Evolutionary conservation across 2,329 filamentous ascomycete species (phyloP), one percentile per base, ranked within the genome.

Genomic region (Penicillium italicum): DNA sequence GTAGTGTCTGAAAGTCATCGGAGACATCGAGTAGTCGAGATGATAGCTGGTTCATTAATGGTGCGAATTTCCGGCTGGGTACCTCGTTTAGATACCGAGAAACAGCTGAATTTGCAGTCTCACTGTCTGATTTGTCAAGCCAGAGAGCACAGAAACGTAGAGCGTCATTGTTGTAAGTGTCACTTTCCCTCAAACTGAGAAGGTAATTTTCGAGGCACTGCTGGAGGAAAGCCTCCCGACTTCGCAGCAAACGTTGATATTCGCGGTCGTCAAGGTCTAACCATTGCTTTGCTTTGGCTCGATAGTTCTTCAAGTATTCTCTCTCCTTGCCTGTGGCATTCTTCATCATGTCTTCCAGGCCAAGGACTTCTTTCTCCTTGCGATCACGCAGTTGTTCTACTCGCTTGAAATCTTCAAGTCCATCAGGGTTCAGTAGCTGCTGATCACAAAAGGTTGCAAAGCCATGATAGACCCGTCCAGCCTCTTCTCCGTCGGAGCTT

Each of bases 401-500:
- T 43, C 94, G 86, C 30, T 85, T 84, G 57, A 96, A 84, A 66
- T 99, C 94, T 70, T 96, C 91, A 1, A 92, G 77, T 33, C 87
- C 85, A 64, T 96, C 91, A 0, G 88, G 83, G 67, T 93, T 93
- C 66, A 96, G 89, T 10, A 99, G 79, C 70, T 99, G 94, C 66
- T 91, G 86, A 70, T 99, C 93, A 67, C 95, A 99, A 70, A 99
- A 99, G 49, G 86, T 83, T 26, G 95, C 94, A 72, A 97, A 97
- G 66, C 96, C 90, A 69, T 97, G 91, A 66, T 91, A 97, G 0
- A 97, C 94, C 62, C 90, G 83, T 1, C 92, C 91, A 2, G 92
- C 89, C 57, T 93, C 89, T 42, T 82, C 79, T 1, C 89, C 88
- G 50, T 85, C 81, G 5, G 76, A 81, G 43, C 83, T 82, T 1